Conservation (phyloP, 345 rosid species). For the Diplotaxis tenuifolia region DNA sequence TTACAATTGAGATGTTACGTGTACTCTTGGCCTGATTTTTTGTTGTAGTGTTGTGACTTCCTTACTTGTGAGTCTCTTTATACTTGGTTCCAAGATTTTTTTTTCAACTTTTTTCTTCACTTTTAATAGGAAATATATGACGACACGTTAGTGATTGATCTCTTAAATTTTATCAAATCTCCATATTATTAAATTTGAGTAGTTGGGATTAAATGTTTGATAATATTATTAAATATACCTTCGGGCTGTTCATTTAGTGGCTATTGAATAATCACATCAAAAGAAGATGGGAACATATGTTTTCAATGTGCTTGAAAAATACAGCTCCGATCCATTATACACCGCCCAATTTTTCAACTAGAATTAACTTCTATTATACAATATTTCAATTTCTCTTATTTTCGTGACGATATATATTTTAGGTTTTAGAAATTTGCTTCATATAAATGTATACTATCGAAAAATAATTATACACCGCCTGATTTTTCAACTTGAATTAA, state of each 20-base stretch:
- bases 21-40: constrained; percentile 1
- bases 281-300: constrained; percentile 17
- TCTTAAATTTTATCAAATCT: neutral
- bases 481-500: no score
- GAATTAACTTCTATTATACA: neutral
- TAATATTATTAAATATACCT: constrained; percentile 13
- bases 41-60: neutral
- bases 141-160: constrained; percentile 8
- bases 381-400: neutral
- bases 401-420: neutral
- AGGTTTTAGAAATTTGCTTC: neutral
- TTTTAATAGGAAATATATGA: constrained; percentile 29
- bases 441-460: no score
- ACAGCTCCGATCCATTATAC: constrained; percentile 5
- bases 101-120: neutral
- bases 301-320: constrained; percentile 19
- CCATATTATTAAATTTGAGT: constrained; percentile 14
- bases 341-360: constrained; percentile 5
- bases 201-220: constrained; percentile 13
- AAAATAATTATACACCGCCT: no score
- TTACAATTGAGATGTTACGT: neutral
- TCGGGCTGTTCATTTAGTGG: constrained; percentile 34
- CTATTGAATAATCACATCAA: constrained; percentile 25
- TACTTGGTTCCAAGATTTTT: constrained; percentile 15
- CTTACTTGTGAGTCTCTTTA: constrained; percentile 11